Base-by-base conservation (phyloP, 768 basidiomycete species). In the Mycena galericulata region DNA sequence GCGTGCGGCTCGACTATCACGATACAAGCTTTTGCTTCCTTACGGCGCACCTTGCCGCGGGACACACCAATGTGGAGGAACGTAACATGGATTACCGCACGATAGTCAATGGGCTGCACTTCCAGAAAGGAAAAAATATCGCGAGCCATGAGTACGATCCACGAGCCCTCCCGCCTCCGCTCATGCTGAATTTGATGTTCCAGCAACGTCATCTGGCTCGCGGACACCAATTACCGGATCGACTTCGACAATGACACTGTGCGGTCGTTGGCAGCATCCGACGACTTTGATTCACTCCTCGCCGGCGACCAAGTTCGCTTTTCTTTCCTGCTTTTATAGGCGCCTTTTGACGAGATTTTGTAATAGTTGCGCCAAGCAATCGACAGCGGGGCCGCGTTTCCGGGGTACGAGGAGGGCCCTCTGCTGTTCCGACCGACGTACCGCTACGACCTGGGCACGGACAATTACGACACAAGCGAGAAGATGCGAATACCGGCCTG, bases 401-500 rank as follows among this genome's bases (percentile, higher is more conserved):
- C 78, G 18, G 94, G 92, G 18, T 99, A 95, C 71, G 86, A 91
- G 62, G 98, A 99, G 79, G 97, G 95, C 0, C 94, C 94, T 0
- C 78, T 99, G 20, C 75, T 93, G n/a, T 99, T 99, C 82, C 84
- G 89, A 17, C 98, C 98, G 10, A 99, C 97, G 2, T 99, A 99
- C 82, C 93, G 95, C 70, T 99, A 97, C 75, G 90, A 93, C 75
- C 75, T 91, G 8, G 88, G 90, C 12, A 90, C 96, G 11, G 92
- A 98, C 69, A 85, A 85, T 53, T 99, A 98, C 77, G 98, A 99
- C 78, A 93, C 95, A 17, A 94, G 95, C 76, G 98, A 99, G 80
- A 99, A 99, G 83, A 89, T 91, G 87, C 88, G 98, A 27, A 92
- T 98, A 75, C 98, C 98, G 7, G 95, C 97, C 20, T 99, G 97